Percentiles rank a stretch among this genome's conserved stretches.
Evolutionary conservation across 176 grass and related monocot species (phyloP).

Genomic region (Cenchrus fungigraminus): DNA sequence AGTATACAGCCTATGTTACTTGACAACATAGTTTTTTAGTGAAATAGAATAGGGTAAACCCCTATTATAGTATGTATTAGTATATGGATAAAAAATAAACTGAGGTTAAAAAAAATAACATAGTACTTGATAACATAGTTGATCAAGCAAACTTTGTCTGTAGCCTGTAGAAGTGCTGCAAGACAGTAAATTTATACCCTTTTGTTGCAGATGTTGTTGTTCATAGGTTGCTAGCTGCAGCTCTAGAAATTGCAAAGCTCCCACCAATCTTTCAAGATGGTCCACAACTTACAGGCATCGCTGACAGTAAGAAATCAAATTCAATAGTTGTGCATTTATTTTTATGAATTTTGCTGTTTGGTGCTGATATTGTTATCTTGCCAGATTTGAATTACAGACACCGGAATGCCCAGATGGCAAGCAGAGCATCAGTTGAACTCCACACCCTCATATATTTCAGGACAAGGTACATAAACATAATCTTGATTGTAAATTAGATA

Average conservation of each 20-base stretch:
- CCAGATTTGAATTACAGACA: slow-evolving; percentile 93
- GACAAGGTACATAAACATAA: slow-evolving; percentile 75
- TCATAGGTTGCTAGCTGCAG: slow-evolving; percentile 94
- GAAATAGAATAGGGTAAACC: too few relatives aligned
- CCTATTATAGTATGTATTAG: too few relatives aligned
- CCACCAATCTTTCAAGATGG: slow-evolving; percentile 91
- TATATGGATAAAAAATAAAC: too few relatives aligned
- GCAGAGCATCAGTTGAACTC: slow-evolving; percentile 92
- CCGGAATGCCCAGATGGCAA: slow-evolving; percentile 98
- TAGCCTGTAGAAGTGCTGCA: not conserved
- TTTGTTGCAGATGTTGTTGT: slow-evolving; percentile 91
- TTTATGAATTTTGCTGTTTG: not conserved
- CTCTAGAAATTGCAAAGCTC: slow-evolving; percentile 89
- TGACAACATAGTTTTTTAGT: not conserved
- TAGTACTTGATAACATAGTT: not conserved
- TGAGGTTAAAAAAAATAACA: too few relatives aligned
- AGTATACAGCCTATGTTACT: not conserved
- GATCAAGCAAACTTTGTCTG: not conserved
- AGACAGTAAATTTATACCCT: slow-evolving; percentile 32
- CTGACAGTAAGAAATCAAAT: slow-evolving; percentile 84
- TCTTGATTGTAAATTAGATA: slow-evolving; percentile 14
- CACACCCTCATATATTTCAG: slow-evolving; percentile 97
- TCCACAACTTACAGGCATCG: slow-evolving; percentile 78
- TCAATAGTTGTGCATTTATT: slow-evolving; percentile 10
- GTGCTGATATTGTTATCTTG: slow-evolving; percentile 43